Conservation (phyloP, 345 rosid species). For the Gynandropsis gynandra region DNA sequence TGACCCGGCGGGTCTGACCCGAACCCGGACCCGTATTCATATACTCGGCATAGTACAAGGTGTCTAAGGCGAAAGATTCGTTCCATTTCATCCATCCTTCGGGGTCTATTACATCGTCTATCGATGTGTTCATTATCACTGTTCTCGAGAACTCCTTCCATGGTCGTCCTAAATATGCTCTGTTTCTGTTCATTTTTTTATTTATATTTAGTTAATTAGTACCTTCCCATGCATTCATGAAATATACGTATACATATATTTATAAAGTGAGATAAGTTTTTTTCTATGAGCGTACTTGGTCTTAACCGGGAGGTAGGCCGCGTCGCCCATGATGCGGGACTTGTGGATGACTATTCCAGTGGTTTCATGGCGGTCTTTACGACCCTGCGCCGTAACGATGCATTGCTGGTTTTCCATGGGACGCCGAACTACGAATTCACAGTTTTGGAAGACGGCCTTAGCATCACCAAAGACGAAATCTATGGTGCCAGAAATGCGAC, state of each 20-base stretch:
- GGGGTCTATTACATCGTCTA: slow-evolving; percentile 49
- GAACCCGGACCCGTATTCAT: slow-evolving; percentile 63
- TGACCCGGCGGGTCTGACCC: slow-evolving; percentile 31
- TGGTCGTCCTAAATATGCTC: slow-evolving; percentile 66
- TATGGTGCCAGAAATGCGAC: slow-evolving; percentile 61
- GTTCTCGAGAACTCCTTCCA: slow-evolving; percentile 56
- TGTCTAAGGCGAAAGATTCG: slow-evolving; percentile 39
- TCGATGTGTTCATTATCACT: slow-evolving; percentile 44
- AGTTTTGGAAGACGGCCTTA: slow-evolving; percentile 55
- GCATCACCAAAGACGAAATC: slow-evolving; percentile 68
- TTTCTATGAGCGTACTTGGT: slow-evolving; percentile 13
- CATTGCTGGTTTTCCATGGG: slow-evolving; percentile 46
- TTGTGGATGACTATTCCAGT: slow-evolving; percentile 59
- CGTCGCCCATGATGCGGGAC: slow-evolving; percentile 43
- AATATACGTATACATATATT: too few relatives aligned
- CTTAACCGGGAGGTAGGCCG: slow-evolving; percentile 30
- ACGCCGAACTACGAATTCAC: slow-evolving; percentile 46
- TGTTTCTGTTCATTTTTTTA: slow-evolving; percentile 15
- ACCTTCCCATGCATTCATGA: too few relatives aligned
- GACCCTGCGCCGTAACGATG: slow-evolving; percentile 65
- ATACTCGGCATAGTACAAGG: slow-evolving; percentile 48
- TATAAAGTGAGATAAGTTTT: background rate
- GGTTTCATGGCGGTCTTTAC: slow-evolving; percentile 35
- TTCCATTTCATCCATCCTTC: slow-evolving; percentile 66
- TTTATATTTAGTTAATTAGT: background rate